Base-by-base conservation (phyloP, 371 early-diverging fungal species). In the Zychaea mexicana region DNA sequence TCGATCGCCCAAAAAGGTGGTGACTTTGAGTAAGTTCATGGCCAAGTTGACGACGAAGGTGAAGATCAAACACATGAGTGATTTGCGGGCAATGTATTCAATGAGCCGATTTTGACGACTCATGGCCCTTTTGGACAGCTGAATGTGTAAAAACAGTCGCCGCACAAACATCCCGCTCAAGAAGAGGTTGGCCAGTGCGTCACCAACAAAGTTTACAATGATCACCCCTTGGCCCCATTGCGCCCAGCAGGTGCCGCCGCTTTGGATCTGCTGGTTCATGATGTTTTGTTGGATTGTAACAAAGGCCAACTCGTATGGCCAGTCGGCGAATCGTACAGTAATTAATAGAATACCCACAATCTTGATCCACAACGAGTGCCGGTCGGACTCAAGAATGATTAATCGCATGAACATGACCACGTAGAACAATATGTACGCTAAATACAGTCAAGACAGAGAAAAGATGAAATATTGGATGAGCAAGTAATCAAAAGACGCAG, bases 161-260 rank as follows among this genome's bases (percentile, higher is more conserved):
- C 76, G 60, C 4, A 81, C 73, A 71, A 81, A 81, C 73, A 78
- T 76, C 38, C 82, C 82, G 57, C 82, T 78, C 3, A 81, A 62
- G 57, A 81, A 81, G 19, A 81, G 57, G 56, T 76, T 81, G 10
- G 79, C 77, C 2, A 81, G 61, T n/a, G 68, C 69, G 33, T 81
- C 82, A 15, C 71, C 79, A 12, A 81, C 60, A 49, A 81, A 78
- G 46, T 78, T 78, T 17, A 81, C 47, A 26, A 78, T 77, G 24
- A 81, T 70, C 6, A 81, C 82, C 22, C 79, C 79, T 17, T 66
- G 32, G 1, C 74, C 76, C 82, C 82, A 81, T 47, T 57, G 57
- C n/a, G 74, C 79, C 79, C 79, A 81, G 49, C 82, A 81, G 12
- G 70, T 72, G 21, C 62, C 62, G 5, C 73, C 77, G 10, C 65